Evolutionary conservation across 805 yeast species (phyloP).

Genomic region (Henningerozyma blattae): DNA sequence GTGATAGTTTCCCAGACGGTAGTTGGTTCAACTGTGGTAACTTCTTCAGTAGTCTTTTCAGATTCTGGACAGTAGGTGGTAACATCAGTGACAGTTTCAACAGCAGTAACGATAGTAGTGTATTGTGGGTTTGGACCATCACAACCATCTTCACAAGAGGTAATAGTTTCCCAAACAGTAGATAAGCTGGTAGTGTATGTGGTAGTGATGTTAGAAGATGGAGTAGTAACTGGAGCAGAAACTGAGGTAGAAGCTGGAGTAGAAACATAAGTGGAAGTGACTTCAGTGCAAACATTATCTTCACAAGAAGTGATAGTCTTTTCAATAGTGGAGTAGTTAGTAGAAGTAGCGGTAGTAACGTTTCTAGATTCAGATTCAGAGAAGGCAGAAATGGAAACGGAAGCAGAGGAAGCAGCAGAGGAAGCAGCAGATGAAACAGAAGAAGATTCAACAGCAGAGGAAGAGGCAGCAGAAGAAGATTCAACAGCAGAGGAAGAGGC

Average conservation of each 20-base stretch:
- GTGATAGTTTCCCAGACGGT: background rate
- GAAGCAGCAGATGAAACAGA: background rate
- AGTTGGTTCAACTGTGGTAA: constrained; percentile 7
- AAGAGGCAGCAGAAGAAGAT: background rate
- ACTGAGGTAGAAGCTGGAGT: background rate
- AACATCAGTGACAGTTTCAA: constrained; percentile 11
- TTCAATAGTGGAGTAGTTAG: constrained; percentile 12
- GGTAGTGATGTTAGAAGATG: constrained; percentile 9
- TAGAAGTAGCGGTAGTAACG: constrained; percentile 9
- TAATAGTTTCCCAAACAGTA: constrained; percentile 2
- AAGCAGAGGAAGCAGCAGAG: background rate
- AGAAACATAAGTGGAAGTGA: background rate
- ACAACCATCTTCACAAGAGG: constrained; percentile 1
- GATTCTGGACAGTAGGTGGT: constrained; percentile 3
- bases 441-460: background rate
- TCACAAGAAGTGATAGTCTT: constrained; percentile 8
- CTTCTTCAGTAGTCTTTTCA: constrained; percentile 3
- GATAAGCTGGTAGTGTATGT: background rate
- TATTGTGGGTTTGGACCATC: background rate
- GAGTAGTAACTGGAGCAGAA: constrained; percentile 7
- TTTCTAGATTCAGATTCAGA: constrained; percentile 6
- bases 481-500: background rate
- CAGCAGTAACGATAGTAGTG: constrained; percentile 9
- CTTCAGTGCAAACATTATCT: background rate
- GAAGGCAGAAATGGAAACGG: background rate